Conservation (phyloP, 2,329 filamentous ascomycete species). For the Ophiostoma montium region DNA sequence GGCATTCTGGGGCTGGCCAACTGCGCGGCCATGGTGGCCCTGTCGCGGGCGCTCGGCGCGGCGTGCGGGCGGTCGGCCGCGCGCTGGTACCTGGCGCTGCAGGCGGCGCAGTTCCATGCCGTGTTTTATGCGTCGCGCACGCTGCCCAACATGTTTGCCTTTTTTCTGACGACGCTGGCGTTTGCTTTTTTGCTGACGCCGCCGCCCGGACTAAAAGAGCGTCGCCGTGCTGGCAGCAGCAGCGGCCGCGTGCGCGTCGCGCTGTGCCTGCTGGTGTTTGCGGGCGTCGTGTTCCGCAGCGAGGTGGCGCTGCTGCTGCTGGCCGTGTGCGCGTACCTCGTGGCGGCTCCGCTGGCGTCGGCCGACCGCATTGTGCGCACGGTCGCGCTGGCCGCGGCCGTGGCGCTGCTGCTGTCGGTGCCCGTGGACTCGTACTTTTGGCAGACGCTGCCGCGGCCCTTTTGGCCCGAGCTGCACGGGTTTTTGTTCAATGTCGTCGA, state of each 20-base stretch:
- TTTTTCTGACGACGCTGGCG: conserved; percentile 46
- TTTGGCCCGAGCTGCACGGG: conserved; percentile 83
- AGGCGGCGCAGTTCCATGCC: conserved; percentile 79
- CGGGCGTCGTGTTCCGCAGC: conserved; percentile 75
- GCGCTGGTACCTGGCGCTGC: conserved; percentile 67
- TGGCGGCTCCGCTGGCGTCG: conserved; percentile 35
- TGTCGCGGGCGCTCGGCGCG: conserved; percentile 46
- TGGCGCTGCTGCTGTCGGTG: conserved; percentile 56
- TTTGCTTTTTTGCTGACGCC: conserved; percentile 29
- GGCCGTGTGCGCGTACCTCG: conserved; percentile 50
- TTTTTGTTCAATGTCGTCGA: conserved; percentile 87
- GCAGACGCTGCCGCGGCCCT: conserved; percentile 38
- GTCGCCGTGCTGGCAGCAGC: background rate
- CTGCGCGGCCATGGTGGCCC: conserved; percentile 50
- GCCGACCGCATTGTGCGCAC: conserved; percentile 47
- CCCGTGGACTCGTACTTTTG: conserved; percentile 86
- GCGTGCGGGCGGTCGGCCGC: conserved; percentile 56
- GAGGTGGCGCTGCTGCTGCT: conserved; percentile 73
- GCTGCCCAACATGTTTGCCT: conserved; percentile 93
- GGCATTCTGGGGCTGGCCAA: conserved; percentile 68
- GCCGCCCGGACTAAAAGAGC: too few relatives aligned
- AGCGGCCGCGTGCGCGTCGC: conserved; percentile 43
- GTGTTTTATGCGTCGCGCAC: conserved; percentile 86
- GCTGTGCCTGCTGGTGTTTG: conserved; percentile 62
- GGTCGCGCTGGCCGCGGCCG: conserved; percentile 48